Evolutionary conservation across 2,329 filamentous ascomycete species (phyloP), one percentile per base, ranked within the genome.

Genomic region (Calonectria leucothoes): DNA sequence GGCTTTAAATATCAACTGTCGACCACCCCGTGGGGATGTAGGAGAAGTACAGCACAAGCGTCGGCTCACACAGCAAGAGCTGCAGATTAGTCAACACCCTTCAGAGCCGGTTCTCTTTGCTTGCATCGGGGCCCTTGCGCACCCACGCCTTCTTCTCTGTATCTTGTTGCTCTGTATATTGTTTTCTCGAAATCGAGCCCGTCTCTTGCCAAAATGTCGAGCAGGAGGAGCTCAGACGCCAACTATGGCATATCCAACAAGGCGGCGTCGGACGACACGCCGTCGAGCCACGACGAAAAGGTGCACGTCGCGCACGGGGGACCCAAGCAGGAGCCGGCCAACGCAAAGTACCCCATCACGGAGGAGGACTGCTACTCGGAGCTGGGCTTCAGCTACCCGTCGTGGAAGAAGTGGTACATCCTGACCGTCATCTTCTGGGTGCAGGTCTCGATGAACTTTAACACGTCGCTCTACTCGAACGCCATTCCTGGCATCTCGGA

Each of bases 361-460:
- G 87, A 88, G 65, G 84, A 87, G 39, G 92, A 93, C 77, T 94
- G 92, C 83, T 93, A 92, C 82, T 87, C 90, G 25, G 87, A 94
- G 79, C 87, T 95, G 0, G 93, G 92, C 66, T 94, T 88, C 81
- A 86, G 86, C 11, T 94, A 90, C 75, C 85, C 92, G 0, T 82
- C 76, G 15, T 88, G 84, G 85, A 93, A 91, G 84, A 95, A 95
- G 84, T 95, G 93, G 93, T 90, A 87, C 80, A 93, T 94, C 78
- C 89, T 94, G 70, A 89, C 88, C n/a, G 88, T 94, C 81, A 93
- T 94, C 82, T 94, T 94, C 85, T 85, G 92, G 77, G 92, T 94
- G 6, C 93, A 94, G 81, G 90, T 92, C 1, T 94, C 93, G 4
- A 94, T 94, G 93, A 94, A 94, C 86, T 94, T 94, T 87, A 94